These are phyloP conservation scores for Apiospora rasikravindrae DNA, from an alignment of 2,329 filamentous ascomycete species.

Conservation along the genomic window DNA sequence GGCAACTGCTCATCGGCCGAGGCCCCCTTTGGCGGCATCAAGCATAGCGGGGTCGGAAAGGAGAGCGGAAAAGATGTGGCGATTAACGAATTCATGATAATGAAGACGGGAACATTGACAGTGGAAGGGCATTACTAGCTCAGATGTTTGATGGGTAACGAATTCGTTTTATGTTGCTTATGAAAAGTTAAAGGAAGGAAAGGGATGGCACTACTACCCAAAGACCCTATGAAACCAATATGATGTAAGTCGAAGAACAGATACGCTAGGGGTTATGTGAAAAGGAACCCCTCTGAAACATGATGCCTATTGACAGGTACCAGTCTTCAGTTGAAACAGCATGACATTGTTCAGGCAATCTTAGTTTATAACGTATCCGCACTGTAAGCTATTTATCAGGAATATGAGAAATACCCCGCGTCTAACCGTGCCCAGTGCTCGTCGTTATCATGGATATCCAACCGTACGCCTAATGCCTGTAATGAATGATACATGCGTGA, in stretches of 20 bases:
- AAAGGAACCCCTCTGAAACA: not conserved
- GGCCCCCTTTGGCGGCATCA: slow-evolving; percentile 54
- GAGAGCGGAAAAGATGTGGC: slow-evolving; percentile 55
- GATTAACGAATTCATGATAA: slow-evolving; percentile 51
- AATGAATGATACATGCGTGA: not conserved
- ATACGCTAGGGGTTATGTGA: not conserved
- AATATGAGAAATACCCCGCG: not conserved
- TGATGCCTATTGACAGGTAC: not conserved
- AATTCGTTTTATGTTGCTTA: not conserved
- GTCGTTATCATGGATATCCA: not conserved
- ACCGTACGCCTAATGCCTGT: not conserved
- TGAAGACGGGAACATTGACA: slow-evolving; percentile 51
- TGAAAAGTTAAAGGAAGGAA: not conserved
- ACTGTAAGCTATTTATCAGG: not conserved
- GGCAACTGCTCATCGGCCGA: slow-evolving; percentile 49
- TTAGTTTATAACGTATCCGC: not conserved
- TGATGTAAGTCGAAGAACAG: not conserved
- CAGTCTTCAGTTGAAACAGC: not conserved
- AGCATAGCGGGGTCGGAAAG: slow-evolving; percentile 53
- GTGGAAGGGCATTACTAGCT: slow-evolving; percentile 44
- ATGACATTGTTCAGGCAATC: not conserved
- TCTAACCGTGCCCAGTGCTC: not conserved
- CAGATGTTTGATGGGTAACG: not conserved
- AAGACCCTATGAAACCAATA: too few relatives aligned
- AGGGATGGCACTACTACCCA: not conserved